These are phyloP conservation scores for Grosmannia huntii DNA, from an alignment of 2,329 filamentous ascomycete species.

Conservation along the genomic window DNA sequence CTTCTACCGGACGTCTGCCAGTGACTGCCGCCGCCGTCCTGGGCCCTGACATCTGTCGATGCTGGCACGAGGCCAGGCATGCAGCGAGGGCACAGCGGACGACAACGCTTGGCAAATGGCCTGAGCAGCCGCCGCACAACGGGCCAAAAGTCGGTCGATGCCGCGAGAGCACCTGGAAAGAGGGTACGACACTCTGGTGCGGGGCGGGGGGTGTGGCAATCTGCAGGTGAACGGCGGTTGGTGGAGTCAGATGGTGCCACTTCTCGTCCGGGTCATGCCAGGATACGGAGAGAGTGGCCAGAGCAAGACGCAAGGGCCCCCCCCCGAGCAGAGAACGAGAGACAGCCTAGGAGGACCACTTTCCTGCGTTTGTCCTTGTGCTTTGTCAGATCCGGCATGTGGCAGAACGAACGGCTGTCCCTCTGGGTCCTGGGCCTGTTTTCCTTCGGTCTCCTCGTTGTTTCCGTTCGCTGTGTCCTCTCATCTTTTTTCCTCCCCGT, in stretches of 20 bases:
- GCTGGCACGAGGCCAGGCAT: slow-evolving; percentile 5
- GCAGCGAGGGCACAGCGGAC: slow-evolving; percentile 6
- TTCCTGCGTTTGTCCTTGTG: neutral
- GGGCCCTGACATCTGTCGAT: slow-evolving; percentile 1
- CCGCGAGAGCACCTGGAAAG: slow-evolving; percentile 8
- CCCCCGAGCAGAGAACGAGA: neutral
- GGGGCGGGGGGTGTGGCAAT: neutral
- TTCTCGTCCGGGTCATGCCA: slow-evolving; percentile 12
- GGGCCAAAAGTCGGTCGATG: slow-evolving; percentile 19
- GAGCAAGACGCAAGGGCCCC: neutral
- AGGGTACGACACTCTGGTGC: neutral
- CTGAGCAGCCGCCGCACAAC: slow-evolving; percentile 16
- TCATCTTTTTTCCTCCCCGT: neutral
- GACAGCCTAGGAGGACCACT: neutral
- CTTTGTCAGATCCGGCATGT: neutral
- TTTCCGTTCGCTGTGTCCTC: neutral
- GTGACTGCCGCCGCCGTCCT: neutral
- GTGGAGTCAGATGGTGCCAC: slow-evolving; percentile 12
- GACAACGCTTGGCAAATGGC: slow-evolving; percentile 18
- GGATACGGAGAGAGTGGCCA: slow-evolving; percentile 8
- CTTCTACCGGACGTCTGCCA: neutral
- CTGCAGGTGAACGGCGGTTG: slow-evolving; percentile 4
- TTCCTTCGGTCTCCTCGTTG: neutral
- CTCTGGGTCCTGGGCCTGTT: neutral
- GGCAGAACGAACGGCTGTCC: too few relatives aligned